Base-by-base conservation (phyloP, 371 early-diverging fungal species). In the Blakeslea trispora region DNA sequence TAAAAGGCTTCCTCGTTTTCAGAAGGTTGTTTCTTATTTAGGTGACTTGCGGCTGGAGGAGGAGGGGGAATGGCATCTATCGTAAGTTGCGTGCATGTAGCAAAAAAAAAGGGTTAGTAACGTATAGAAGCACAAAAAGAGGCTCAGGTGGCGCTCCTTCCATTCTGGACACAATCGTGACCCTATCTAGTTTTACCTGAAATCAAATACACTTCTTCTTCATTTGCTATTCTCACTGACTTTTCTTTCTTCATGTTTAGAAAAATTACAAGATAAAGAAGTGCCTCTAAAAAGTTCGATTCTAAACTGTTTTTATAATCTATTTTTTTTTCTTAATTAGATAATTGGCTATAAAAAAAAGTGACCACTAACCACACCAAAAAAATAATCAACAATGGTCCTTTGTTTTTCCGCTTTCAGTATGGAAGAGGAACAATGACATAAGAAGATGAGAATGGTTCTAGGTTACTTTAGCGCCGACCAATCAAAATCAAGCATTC, bases 1-100 rank as follows among this genome's bases (percentile, higher is more conserved):
- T 45, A 64, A 43, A 64, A 64, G 9, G 53, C 45, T 11, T 50
- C 50, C 5, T 64, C 55, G 32, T 64, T 55, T 31, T 21, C 39
- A 39, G 19, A 37, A 24, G 14, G 8, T 35, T 35, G 19, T 40
- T 54, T 59, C 32, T 55, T 55, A 21, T 17, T 55, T 43, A 39
- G 35, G 28, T 49, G 55, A 24, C 50, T 35, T 21, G 51, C 61
- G 15, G 31, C 45, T 28, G 51, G 55, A 13, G 48, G 46, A n/a
- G 45, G 45, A 7, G 45, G 45, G 35, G 34, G 39, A 3, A 50
- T 55, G 7, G 28, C 7, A 7, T 28, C 28, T 28, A 28, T 28
- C 28, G 28, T 28, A 28, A 28, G 28, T 28, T 28, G 28, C 28
- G 28, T 28, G 28, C 28, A 28, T 7, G 7, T 28, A 28, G 28